Conservation (phyloP, 208 protist species). For the Leishmania tropica region DNA sequence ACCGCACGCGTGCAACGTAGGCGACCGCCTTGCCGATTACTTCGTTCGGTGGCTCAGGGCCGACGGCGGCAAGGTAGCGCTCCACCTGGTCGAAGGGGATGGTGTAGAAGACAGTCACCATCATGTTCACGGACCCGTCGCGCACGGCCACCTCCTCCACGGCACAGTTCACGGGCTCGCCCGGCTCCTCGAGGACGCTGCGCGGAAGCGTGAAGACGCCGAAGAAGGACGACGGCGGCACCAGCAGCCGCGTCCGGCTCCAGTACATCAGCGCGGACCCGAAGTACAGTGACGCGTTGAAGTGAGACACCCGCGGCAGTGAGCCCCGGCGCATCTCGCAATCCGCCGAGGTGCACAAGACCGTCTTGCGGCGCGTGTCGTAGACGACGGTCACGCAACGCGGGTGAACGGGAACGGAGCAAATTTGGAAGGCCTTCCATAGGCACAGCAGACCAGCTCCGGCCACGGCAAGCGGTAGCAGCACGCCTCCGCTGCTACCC, state of each 20-base stretch:
- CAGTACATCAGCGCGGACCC: slow-evolving; percentile 52
- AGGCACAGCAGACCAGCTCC: slow-evolving; percentile 43
- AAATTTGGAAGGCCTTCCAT: slow-evolving; percentile 56
- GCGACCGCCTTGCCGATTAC: slow-evolving; percentile 62
- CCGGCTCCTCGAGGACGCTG: slow-evolving; percentile 46
- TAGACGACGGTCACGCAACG: slow-evolving; percentile 83
- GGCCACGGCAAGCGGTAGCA: slow-evolving; percentile 53
- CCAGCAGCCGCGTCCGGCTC: slow-evolving; percentile 45
- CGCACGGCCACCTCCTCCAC: slow-evolving; percentile 61
- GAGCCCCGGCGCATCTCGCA: slow-evolving; percentile 35
- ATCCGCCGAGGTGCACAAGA: slow-evolving; percentile 73
- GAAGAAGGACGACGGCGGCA: slow-evolving; percentile 79
- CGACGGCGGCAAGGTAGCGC: slow-evolving; percentile 80
- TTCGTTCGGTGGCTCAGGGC: slow-evolving; percentile 75
- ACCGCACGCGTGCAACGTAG: slow-evolving; percentile 46
- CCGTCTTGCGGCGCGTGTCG: slow-evolving; percentile 70
- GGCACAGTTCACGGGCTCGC: slow-evolving; percentile 61
- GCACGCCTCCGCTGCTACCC: slow-evolving; percentile 11
- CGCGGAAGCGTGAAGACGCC: slow-evolving; percentile 73
- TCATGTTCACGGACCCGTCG: slow-evolving; percentile 72
- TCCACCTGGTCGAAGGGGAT: slow-evolving; percentile 78
- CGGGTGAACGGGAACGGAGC: slow-evolving; percentile 58
- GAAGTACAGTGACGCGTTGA: slow-evolving; percentile 56
- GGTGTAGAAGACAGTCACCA: slow-evolving; percentile 65
- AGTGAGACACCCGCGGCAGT: slow-evolving; percentile 50